phyloP scores from a whole-genome alignment of 305 asterid genomes.

The Withania somnifera region DNA sequence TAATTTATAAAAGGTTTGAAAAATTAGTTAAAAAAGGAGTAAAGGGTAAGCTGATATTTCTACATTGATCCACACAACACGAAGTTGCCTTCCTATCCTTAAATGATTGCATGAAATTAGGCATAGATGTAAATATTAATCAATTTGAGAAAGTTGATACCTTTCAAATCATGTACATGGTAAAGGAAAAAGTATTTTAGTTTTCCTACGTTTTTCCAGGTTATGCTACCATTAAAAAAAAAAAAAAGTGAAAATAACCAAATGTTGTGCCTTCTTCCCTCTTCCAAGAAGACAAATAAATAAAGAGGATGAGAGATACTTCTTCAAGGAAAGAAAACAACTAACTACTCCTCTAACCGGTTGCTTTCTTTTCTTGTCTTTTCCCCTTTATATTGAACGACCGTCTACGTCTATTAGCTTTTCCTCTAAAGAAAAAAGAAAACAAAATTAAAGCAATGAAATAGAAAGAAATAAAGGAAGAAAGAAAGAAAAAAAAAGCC shows the following conservation, averaged over 20 bases:
- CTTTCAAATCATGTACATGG: not conserved
- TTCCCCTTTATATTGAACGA: not conserved
- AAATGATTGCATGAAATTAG: not conserved
- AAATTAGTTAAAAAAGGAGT: not conserved
- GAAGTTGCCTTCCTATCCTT: not conserved
- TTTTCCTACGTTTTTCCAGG: not conserved
- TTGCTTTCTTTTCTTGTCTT: not conserved
- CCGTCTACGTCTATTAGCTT: not conserved
- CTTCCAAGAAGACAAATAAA: slow-evolving; percentile 2
- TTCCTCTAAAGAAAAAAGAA: not conserved
- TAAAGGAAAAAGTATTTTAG: not conserved
- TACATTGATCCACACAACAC: not conserved
- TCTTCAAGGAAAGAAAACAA: not conserved
- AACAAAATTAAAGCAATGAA: not conserved
- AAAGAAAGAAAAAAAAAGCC: not conserved
- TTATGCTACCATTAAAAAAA: not conserved
- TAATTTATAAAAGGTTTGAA: not conserved
- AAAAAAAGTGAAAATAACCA: not conserved
- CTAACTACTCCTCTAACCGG: not conserved
- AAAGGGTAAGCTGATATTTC: not conserved
- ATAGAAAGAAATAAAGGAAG: not conserved
- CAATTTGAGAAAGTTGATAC: not conserved
- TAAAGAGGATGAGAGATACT: not conserved
- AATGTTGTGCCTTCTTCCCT: not conserved
- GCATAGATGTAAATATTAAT: not conserved